Base-by-base conservation (phyloP, 2,329 filamentous ascomycete species). In the Phyllosticta citrichinensis region DNA sequence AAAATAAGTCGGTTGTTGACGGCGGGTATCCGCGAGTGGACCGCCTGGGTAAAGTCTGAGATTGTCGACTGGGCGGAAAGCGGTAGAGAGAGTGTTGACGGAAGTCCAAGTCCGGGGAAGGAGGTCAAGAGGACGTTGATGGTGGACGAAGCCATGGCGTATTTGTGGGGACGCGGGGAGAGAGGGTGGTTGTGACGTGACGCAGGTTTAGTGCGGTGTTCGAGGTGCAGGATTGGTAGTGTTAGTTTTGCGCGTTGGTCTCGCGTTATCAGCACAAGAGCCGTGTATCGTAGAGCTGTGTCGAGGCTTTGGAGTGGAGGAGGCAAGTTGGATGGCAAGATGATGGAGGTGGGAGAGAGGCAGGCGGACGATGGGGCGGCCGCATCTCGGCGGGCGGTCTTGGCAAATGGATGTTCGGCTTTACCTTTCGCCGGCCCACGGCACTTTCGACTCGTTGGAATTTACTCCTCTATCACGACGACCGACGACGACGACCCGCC, bases 91-190 rank as follows among this genome's bases (percentile, higher is more conserved):
- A 96, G 80, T 0, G 91, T 95, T n/a, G 88, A 78, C 2, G 93
- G 91, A 6, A 96, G 82, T 55, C 87, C 86, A 19, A 96, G 82
- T 64, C 93, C 93, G 8, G 87, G 81, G 69, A 97, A 93, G 64
- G 87, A 90, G 67, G 90, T 87, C 63, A 99, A 79, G 62, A 97
- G 83, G 64, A 97, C 80, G 75, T 96, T 96, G 71, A 96, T 77
- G 50, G 78, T 83, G 64, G 73, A 74, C 1, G 79, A 68, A 50
- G 79, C 76, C 85, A 89, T 89, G 14, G 67, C 73, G 24, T n/a
- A 47, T 33, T 30, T 12, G 30, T 24, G 25, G 17, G 53, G 51
- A 47, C 9, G 58, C 27, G 19, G 17, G 24, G 52, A 10, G 24
- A 19, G 40, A 5, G 40, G n/a, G 12, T 40, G 35, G 40, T 17